Conservation (phyloP, 2,329 filamentous ascomycete species). For the Triangularia verruculosa region DNA sequence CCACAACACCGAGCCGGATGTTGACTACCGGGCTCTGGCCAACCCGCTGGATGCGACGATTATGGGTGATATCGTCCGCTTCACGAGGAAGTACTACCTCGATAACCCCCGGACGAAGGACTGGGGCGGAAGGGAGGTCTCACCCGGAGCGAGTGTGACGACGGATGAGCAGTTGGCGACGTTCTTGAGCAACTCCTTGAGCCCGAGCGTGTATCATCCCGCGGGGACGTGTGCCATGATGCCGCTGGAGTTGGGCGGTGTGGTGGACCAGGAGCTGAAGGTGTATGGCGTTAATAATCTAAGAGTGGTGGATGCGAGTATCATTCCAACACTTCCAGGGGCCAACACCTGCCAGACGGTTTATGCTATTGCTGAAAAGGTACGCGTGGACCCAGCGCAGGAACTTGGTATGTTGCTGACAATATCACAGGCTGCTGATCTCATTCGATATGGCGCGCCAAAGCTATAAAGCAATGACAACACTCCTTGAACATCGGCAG, state of each 20-base stretch:
- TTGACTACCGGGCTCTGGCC: constrained; percentile 40
- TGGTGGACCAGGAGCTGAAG: constrained; percentile 26
- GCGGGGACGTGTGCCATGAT: constrained; percentile 31
- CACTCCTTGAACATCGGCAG: not conserved
- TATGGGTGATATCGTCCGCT: constrained; percentile 39
- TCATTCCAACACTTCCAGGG: constrained; percentile 22
- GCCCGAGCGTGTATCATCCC: constrained; percentile 30
- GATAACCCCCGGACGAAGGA: constrained; percentile 32
- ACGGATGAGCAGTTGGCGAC: constrained; percentile 30
- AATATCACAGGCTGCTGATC: constrained; percentile 17
- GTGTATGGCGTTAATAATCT: constrained; percentile 25
- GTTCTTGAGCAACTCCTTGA: constrained; percentile 20
- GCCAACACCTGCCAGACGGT: constrained; percentile 26
- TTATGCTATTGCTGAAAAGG: constrained; percentile 29
- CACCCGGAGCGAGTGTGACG: constrained; percentile 35
- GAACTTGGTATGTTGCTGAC: not conserved
- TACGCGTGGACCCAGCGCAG: constrained; percentile 4
- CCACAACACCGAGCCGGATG: constrained; percentile 32
- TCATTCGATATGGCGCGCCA: constrained; percentile 15
- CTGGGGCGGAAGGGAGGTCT: constrained; percentile 36
- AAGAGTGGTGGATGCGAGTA: constrained; percentile 26
- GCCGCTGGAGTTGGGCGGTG: constrained; percentile 26
- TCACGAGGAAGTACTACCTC: constrained; percentile 31
- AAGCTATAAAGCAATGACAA: not conserved
- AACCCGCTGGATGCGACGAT: constrained; percentile 52